Evolutionary conservation across 129 eudicot species (phyloP).

Genomic region (Tagetes erecta): DNA sequence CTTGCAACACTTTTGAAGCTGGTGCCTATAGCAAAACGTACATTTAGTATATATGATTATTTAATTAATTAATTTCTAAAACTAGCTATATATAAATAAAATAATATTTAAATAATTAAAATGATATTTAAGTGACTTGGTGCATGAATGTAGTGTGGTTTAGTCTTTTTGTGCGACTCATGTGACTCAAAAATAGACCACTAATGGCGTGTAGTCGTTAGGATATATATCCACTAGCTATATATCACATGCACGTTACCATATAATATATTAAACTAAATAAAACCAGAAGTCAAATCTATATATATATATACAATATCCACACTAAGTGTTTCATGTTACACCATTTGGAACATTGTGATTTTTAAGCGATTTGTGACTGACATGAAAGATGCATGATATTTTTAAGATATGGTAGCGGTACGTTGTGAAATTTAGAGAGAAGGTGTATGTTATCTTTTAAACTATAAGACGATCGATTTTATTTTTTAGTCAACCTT

Average conservation of each 20-base stretch:
- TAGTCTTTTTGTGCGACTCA: slow-evolving; percentile 15
- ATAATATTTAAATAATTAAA: not conserved
- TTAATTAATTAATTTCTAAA: not conserved
- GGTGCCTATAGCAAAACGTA: slow-evolving; percentile 43
- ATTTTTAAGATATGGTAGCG: no score
- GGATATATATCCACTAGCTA: not conserved
- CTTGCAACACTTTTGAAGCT: slow-evolving; percentile 78
- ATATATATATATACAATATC: no score
- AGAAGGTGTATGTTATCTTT: no score
- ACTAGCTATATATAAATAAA: not conserved
- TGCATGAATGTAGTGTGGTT: slow-evolving; percentile 19
- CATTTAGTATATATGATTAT: not conserved
- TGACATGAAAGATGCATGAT: no score
- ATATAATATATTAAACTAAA: not conserved
- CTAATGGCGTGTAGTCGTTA: not conserved
- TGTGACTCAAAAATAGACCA: slow-evolving; percentile 33
- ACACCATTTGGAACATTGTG: no score
- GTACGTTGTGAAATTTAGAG: no score
- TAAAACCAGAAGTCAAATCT: not conserved
- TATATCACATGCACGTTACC: not conserved
- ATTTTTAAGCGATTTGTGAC: no score
- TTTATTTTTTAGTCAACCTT: no score
- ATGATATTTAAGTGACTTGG: not conserved
- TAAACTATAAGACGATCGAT: no score
- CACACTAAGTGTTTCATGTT: no score